These are phyloP conservation scores for Camelina laxa DNA, from an alignment of 345 rosid genomes.

Conservation along the genomic window DNA sequence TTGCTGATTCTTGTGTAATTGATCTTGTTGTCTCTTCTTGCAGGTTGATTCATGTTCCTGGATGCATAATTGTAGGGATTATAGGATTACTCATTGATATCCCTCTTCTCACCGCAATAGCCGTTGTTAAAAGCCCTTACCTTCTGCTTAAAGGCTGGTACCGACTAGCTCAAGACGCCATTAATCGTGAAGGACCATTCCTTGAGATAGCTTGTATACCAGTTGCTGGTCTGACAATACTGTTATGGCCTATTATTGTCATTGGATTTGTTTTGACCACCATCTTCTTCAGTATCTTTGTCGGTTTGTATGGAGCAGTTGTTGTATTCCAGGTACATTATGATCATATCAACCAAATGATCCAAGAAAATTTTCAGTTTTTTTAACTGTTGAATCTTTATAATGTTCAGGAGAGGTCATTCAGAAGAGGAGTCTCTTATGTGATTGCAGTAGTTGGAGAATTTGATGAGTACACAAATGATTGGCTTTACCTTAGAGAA, in stretches of 20 bases:
- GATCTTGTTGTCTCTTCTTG: slow-evolving; percentile 19
- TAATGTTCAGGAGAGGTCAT: slow-evolving; percentile 75
- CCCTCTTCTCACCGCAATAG: slow-evolving; percentile 71
- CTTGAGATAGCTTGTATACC: slow-evolving; percentile 85
- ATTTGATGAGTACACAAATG: slow-evolving; percentile 89
- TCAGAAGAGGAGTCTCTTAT: slow-evolving; percentile 72
- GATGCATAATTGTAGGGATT: slow-evolving; percentile 69
- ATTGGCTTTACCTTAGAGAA: slow-evolving; percentile 83
- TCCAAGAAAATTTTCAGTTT: background rate
- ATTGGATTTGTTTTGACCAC: slow-evolving; percentile 64
- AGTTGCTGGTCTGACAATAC: slow-evolving; percentile 76
- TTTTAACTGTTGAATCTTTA: background rate
- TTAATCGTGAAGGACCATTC: slow-evolving; percentile 80
- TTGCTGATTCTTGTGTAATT: slow-evolving; percentile 9
- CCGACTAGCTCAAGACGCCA: slow-evolving; percentile 64
- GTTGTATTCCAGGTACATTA: slow-evolving; percentile 65
- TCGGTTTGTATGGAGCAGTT: slow-evolving; percentile 75
- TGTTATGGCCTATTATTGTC: slow-evolving; percentile 81
- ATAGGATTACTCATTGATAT: slow-evolving; percentile 68
- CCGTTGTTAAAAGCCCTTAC: slow-evolving; percentile 71
- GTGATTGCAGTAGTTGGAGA: slow-evolving; percentile 90
- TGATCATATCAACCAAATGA: slow-evolving; percentile 7
- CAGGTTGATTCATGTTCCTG: slow-evolving; percentile 79
- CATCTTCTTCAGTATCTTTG: slow-evolving; percentile 66
- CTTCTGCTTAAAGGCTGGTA: slow-evolving; percentile 84